Evolutionary conservation across 352 stramenopile species (phyloP).

Genomic region (Globisporangium canariense): DNA sequence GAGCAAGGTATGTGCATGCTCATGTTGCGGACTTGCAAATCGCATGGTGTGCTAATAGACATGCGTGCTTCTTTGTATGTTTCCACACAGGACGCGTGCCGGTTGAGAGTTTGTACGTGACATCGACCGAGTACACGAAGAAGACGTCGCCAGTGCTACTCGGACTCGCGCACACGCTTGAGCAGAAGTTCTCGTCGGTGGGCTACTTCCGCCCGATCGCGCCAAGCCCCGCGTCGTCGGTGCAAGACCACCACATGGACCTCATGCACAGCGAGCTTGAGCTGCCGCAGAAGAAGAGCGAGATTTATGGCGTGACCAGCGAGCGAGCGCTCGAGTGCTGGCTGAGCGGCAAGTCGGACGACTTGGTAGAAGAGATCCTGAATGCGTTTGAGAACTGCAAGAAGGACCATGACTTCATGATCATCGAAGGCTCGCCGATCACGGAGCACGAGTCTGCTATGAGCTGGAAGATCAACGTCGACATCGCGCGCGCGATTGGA

Average conservation of each 20-base stretch:
- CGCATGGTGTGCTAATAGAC: background rate
- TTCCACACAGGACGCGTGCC: conserved; percentile 25
- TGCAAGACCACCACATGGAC: conserved; percentile 66
- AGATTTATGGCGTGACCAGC: conserved; percentile 63
- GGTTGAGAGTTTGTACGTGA: conserved; percentile 64
- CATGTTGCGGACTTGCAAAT: background rate
- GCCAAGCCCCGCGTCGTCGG: conserved; percentile 26
- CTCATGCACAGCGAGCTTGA: conserved; percentile 63
- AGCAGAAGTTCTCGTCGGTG: conserved; percentile 69
- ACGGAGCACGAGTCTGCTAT: conserved; percentile 62
- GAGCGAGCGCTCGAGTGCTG: conserved; percentile 46
- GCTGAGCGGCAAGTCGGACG: conserved; percentile 58
- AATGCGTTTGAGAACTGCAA: conserved; percentile 52
- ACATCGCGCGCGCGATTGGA: conserved; percentile 71
- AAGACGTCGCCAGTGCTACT: conserved; percentile 72
- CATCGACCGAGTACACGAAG: conserved; percentile 56
- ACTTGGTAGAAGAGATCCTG: conserved; percentile 68
- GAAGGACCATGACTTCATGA: conserved; percentile 75
- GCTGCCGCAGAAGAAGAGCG: conserved; percentile 32
- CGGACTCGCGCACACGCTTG: conserved; percentile 58
- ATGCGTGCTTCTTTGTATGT: background rate
- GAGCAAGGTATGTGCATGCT: conserved; percentile 19
- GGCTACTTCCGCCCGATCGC: conserved; percentile 81
- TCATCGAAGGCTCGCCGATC: conserved; percentile 74
- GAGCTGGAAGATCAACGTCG: conserved; percentile 79